Evolutionary conservation across 306 rosid species (phyloP).

Genomic region (Styphnolobium japonicum): DNA sequence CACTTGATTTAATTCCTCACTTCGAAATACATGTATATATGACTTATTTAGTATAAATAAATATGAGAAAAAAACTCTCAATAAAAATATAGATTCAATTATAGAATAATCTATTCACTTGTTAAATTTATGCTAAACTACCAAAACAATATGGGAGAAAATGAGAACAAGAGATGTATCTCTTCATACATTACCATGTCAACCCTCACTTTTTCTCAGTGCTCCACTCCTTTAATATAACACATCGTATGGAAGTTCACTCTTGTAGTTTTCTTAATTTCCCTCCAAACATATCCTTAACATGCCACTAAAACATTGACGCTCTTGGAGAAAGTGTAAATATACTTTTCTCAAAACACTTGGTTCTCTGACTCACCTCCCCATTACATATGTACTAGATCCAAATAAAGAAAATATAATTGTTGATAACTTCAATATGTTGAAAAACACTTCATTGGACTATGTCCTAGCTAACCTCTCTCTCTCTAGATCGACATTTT

Average conservation of each 20-base stretch:
- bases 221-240: no score
- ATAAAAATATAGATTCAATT: no score
- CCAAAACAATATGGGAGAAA: no score
- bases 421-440: background rate
- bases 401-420: background rate
- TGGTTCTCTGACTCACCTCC: background rate
- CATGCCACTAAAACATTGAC: background rate
- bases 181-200: no score
- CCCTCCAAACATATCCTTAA: background rate
- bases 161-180: no score
- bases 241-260: background rate
- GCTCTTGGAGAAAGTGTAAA: background rate
- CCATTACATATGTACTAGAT: background rate
- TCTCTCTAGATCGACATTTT: background rate
- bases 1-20: no score
- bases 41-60: no score
- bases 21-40: no score
- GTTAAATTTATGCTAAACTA: no score
- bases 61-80: no score
- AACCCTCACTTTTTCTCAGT: no score
- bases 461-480: background rate
- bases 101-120: no score
- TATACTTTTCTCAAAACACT: background rate
- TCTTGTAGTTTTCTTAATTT: background rate
- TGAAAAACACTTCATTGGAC: constrained; percentile 5